phyloP scores from a whole-genome alignment of 192 early-diverging fungal genomes.

The Podila minutissima region DNA sequence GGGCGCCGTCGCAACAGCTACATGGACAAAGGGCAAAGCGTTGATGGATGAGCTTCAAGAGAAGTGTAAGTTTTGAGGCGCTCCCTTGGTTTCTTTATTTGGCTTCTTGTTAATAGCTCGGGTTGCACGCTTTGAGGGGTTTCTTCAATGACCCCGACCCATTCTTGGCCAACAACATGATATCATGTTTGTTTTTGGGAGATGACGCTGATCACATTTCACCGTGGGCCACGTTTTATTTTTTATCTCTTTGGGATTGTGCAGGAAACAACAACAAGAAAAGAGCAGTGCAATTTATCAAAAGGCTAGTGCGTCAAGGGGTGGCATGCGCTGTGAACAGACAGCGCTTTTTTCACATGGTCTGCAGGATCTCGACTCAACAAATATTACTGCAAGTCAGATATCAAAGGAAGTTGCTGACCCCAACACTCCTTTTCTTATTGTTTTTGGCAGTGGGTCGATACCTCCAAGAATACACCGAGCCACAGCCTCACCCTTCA shows the following conservation, averaged over 20 bases:
- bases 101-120: neutral
- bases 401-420: neutral
- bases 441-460: slow-evolving; percentile 64
- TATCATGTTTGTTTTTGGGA: slow-evolving; percentile 1
- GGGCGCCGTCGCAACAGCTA: slow-evolving; percentile 53
- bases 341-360: no score
- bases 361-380: no score
- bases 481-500: slow-evolving; percentile 57
- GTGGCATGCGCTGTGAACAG: no score
- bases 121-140: neutral
- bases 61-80: slow-evolving; percentile 53
- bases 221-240: slow-evolving; percentile 7
- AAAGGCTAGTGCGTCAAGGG: no score
- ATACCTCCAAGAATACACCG: slow-evolving; percentile 77
- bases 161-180: neutral
- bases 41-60: slow-evolving; percentile 78
- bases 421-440: neutral
- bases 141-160: neutral
- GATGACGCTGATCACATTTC: slow-evolving; percentile 41
- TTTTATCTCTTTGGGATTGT: slow-evolving; percentile 5
- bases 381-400: no score
- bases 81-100: neutral
- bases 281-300: slow-evolving; percentile 1
- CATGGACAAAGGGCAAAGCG: slow-evolving; percentile 74
- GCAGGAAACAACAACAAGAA: neutral